Percentiles rank a stretch among this genome's conserved stretches.
These are phyloP conservation scores for Flaveria trinervia DNA, from an alignment of 129 eudicot species.

Conservation along the genomic window DNA sequence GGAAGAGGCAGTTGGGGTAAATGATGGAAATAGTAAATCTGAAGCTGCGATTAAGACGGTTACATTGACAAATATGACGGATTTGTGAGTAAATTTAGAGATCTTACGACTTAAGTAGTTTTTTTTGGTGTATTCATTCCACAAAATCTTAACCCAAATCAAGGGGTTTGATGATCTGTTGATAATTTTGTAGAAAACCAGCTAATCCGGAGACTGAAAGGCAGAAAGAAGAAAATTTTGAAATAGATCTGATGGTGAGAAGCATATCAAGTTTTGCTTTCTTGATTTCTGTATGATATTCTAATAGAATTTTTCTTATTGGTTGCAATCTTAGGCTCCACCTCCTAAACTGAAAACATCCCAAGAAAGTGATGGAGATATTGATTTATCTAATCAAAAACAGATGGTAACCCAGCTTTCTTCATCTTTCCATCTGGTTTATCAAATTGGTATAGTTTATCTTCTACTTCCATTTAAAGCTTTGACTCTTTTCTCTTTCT, in stretches of 20 bases:
- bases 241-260: conserved; percentile 96
- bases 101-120: conserved; percentile 21
- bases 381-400: conserved; percentile 34
- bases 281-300: not conserved
- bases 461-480: not conserved
- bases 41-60: conserved; percentile 52
- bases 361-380: conserved; percentile 51
- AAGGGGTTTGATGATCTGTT: conserved; percentile 22
- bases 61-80: conserved; percentile 25
- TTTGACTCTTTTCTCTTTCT: not conserved
- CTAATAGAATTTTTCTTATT: conserved; percentile 9
- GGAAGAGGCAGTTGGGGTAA: conserved; percentile 43
- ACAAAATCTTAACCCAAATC: not conserved
- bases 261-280: conserved; percentile 16
- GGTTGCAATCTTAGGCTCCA: conserved; percentile 64
- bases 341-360: conserved; percentile 82
- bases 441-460: not conserved
- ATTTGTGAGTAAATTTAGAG: conserved; percentile 49
- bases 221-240: conserved; percentile 62
- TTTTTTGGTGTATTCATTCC: conserved; percentile 11
- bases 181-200: conserved; percentile 39
- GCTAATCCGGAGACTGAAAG: conserved; percentile 33
- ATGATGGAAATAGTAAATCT: conserved; percentile 30
- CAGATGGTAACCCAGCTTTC: conserved; percentile 30
- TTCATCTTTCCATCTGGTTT: not conserved